Base-by-base conservation (phyloP, 148 eudicot species). In the Hydrangea macrophylla region DNA sequence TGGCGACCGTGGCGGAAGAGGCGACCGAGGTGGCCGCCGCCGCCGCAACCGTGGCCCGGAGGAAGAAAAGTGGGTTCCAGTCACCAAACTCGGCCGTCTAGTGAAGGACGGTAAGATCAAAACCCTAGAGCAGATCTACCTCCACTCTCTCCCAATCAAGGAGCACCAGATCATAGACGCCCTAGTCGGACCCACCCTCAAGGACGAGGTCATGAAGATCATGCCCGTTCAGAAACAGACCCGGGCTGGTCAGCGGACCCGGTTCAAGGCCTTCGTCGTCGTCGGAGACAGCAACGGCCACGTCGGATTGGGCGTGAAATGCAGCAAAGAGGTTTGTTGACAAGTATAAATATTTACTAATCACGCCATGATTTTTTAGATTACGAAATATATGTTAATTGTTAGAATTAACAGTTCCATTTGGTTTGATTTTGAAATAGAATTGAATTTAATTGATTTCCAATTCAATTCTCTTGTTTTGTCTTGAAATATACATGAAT, bases 191-290 rank as follows among this genome's bases (percentile, higher is more conserved):
- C 85, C 87, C 0, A 60, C 79, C 0, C 67, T 89, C 11, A 89
- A 89, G 54, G 91, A 89, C 62, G 95, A 89, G 75, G 95, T 89
- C 26, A 86, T 89, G 95, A 89, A 89, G 22, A 86, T 89, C 82
- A 89, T 81, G 89, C 91, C 91, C 30, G 95, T 89, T 10, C 89
- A 86, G 89, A 89, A 89, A 45, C 95, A 89, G 72, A 89, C 95
- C 30, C 81, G 95, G 1, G 91, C 95, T 31, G 91, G 95, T 3
- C 89, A 86, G 75, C n/a, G 91, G 11, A 89, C 95, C 55, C 39
- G 95, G 72, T 86, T 89, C 76, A 89, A 89, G 89, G 91, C 95
- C 1, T 89, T 86, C 27, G 89, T 89, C 0, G 91, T 89, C 9
- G 95, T 89, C 13, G 95, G 95, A 0, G 95, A 89, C 42, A 48